Conservation (phyloP, 2,329 filamentous ascomycete genomes). For the Cytospora chrysosperma region DNA sequence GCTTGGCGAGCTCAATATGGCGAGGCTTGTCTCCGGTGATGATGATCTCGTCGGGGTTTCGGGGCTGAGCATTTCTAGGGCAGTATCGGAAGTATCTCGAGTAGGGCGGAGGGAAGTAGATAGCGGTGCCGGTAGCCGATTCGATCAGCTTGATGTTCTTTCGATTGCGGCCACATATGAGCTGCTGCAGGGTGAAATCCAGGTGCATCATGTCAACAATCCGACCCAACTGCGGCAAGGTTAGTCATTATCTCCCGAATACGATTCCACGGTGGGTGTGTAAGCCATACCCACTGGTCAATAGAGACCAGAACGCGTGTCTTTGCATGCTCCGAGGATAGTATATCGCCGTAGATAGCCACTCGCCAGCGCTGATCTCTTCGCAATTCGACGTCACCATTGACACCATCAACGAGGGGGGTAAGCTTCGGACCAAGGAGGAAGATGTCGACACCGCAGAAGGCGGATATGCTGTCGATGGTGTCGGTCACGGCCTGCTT, state of each 20-base stretch:
- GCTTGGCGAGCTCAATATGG: conserved; percentile 83
- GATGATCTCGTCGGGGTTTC: conserved; percentile 87
- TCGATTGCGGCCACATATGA: conserved; percentile 88
- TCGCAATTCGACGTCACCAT: conserved; percentile 77
- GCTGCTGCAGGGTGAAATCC: conserved; percentile 83
- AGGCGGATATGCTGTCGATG: conserved; percentile 81
- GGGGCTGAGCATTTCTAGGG: conserved; percentile 74
- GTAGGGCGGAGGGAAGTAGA: conserved; percentile 96
- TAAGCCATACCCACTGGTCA: conserved; percentile 73
- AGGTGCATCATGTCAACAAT: conserved; percentile 77
- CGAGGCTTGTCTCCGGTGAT: conserved; percentile 89
- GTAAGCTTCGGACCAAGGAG: conserved; percentile 86
- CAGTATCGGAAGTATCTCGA: conserved; percentile 89
- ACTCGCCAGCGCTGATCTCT: conserved; percentile 89
- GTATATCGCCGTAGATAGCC: conserved; percentile 90
- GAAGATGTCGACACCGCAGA: conserved; percentile 95
- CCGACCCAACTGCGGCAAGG: conserved; percentile 59
- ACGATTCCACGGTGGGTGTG: background rate
- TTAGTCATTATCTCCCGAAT: conserved; percentile 33
- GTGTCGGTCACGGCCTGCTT: conserved; percentile 77
- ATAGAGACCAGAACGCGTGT: conserved; percentile 95
- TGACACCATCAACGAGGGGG: conserved; percentile 71
- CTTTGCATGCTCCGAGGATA: conserved; percentile 96
- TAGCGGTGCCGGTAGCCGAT: conserved; percentile 90
- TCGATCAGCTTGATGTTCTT: conserved; percentile 99